phyloP scores from a whole-genome alignment of 2,329 filamentous ascomycete genomes.

The Rutstroemia sydowiana region DNA sequence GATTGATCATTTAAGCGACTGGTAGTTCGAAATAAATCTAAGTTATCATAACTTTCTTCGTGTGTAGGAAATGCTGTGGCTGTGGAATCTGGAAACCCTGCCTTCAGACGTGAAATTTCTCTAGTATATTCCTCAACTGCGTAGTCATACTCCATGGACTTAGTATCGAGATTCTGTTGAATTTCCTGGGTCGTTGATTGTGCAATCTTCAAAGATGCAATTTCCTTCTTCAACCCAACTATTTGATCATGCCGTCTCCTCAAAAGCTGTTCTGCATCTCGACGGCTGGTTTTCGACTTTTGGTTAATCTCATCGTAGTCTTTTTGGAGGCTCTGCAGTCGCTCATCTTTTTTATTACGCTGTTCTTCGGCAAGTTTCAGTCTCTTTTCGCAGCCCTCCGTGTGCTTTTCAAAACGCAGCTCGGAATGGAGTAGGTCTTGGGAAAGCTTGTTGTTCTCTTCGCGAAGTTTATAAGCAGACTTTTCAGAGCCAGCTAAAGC shows the following conservation, averaged over 20 bases:
- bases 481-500: conserved; percentile 42
- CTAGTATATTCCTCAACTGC: conserved; percentile 16
- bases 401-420: conserved; percentile 21
- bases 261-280: conserved; percentile 48
- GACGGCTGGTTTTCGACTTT: conserved; percentile 45
- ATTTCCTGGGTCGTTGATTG: conserved; percentile 14
- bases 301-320: conserved; percentile 49
- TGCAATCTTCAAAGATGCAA: conserved; percentile 37
- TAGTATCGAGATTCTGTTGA: conserved; percentile 16
- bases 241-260: conserved; percentile 51
- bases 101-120: conserved; percentile 15
- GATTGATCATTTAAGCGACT: conserved; percentile 4
- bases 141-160: conserved; percentile 16
- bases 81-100: not conserved
- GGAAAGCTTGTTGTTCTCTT: conserved; percentile 27
- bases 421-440: conserved; percentile 25
- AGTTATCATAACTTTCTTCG: not conserved
- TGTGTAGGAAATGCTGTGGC: not conserved
- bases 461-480: conserved; percentile 21
- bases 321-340: conserved; percentile 40
- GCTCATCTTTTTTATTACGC: conserved; percentile 39
- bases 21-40: conserved; percentile 1
- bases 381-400: conserved; percentile 33
- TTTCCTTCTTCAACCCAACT: conserved; percentile 46
- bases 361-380: conserved; percentile 38